Conservation (phyloP, 208 protist genomes). For the Wallacemonas rigidus region DNA sequence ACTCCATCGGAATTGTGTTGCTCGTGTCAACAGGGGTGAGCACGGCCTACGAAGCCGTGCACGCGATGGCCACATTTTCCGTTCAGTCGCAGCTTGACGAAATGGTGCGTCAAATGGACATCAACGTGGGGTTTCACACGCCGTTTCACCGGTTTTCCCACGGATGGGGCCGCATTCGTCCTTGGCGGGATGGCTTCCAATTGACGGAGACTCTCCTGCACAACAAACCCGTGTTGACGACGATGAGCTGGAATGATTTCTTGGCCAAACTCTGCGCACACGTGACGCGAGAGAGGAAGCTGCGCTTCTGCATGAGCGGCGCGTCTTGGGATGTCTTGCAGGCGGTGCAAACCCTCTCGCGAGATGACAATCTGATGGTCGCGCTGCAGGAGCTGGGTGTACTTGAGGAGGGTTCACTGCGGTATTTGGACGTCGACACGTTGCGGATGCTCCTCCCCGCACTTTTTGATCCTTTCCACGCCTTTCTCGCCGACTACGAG, state of each 20-base stretch:
- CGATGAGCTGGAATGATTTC: conserved; percentile 71
- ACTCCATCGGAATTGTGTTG: conserved; percentile 40
- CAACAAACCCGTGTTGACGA: conserved; percentile 46
- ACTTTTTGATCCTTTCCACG: conserved; percentile 76
- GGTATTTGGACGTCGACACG: conserved; percentile 39
- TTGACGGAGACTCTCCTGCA: conserved; percentile 25
- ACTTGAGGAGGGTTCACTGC: conserved; percentile 46
- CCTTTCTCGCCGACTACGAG: conserved; percentile 41
- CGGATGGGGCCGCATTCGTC: conserved; percentile 35
- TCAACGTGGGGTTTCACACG: conserved; percentile 66
- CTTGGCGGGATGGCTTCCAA: conserved; percentile 41
- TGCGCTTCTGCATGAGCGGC: conserved; percentile 23
- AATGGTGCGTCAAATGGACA: conserved; percentile 43
- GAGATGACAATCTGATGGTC: conserved; percentile 78
- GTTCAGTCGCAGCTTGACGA: conserved; percentile 54
- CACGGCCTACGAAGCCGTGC: conserved; percentile 57
- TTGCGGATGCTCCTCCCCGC: conserved; percentile 47
- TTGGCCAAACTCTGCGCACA: conserved; percentile 60
- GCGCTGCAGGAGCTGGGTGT: conserved; percentile 54
- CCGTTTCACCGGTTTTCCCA: conserved; percentile 57
- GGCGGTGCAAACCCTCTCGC: conserved; percentile 68
- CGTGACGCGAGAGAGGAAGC: conserved; percentile 24
- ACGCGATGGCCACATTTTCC: conserved; percentile 47
- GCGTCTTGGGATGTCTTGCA: conserved; percentile 57
- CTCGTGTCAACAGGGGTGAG: conserved; percentile 41